Percentiles rank a stretch among this genome's conserved stretches.
These are phyloP conservation scores for Raffaelea deltoideospora DNA, from an alignment of 2,329 filamentous ascomycete genomes.

Conservation along the genomic window DNA sequence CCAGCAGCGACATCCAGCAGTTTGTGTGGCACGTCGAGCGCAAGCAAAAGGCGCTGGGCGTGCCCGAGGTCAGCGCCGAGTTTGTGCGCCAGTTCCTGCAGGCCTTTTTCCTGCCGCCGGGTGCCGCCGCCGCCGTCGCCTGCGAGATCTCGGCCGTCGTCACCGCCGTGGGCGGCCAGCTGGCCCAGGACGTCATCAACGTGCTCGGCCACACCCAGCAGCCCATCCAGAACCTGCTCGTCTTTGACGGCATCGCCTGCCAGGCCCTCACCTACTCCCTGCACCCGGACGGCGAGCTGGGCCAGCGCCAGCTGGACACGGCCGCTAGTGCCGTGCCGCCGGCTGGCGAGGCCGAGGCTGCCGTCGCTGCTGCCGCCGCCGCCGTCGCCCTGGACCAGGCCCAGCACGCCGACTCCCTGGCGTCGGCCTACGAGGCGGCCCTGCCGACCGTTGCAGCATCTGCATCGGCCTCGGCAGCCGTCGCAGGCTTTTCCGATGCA, in stretches of 20 bases:
- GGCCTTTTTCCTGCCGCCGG: slow-evolving; percentile 46
- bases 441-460: background rate
- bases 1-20: slow-evolving; percentile 48
- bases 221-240: slow-evolving; percentile 84
- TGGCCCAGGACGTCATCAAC: slow-evolving; percentile 96
- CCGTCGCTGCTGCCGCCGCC: background rate
- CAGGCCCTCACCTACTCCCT: slow-evolving; percentile 68
- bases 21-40: slow-evolving; percentile 69
- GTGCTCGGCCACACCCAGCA: slow-evolving; percentile 83
- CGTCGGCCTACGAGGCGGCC: background rate
- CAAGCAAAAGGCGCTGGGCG: slow-evolving; percentile 59
- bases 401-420: no score
- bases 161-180: slow-evolving; percentile 75
- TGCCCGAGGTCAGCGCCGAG: slow-evolving; percentile 54
- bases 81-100: slow-evolving; percentile 75
- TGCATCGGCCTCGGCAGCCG: background rate
- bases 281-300: slow-evolving; percentile 48
- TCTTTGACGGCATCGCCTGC: slow-evolving; percentile 77
- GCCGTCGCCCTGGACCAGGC: no score
- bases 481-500: background rate
- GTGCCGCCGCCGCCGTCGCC: no score
- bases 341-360: background rate
- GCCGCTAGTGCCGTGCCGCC: background rate
- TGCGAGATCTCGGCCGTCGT: slow-evolving; percentile 76
- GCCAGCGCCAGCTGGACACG: slow-evolving; percentile 28